These are phyloP conservation scores for Bertia moriformis DNA, from an alignment of 2,329 filamentous ascomycete species.

Conservation along the genomic window DNA sequence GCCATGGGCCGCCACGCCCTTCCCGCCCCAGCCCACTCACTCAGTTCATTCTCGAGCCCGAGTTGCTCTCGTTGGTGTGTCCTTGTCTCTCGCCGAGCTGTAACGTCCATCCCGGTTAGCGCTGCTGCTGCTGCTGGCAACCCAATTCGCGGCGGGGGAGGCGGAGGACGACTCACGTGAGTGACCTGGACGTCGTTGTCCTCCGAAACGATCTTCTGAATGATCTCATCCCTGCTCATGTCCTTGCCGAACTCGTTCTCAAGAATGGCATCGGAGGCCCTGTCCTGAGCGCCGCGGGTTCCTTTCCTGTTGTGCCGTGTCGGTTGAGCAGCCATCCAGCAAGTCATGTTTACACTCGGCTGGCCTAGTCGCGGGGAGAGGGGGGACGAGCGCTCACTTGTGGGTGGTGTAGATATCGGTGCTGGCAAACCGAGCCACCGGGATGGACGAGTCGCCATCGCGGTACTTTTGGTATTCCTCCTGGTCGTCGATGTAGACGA, in stretches of 20 bases:
- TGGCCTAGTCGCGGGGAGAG: conserved; percentile 33
- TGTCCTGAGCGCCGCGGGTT: conserved; percentile 64
- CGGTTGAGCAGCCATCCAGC: conserved; percentile 1
- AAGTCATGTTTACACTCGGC: conserved; percentile 1
- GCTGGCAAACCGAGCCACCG: conserved; percentile 67
- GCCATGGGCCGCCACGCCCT: no score
- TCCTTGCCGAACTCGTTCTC: conserved; percentile 86
- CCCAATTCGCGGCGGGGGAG: neutral
- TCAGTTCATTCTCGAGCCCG: no score
- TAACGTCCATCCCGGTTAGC: no score
- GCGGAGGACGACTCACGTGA: neutral
- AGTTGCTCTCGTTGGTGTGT: conserved; percentile 35
- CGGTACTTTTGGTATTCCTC: conserved; percentile 68
- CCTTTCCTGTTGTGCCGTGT: conserved; percentile 46
- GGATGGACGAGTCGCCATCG: conserved; percentile 59
- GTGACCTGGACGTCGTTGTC: conserved; percentile 54
- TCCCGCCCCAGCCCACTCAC: no score
- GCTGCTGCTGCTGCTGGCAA: no score
- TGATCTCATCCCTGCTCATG: conserved; percentile 72
- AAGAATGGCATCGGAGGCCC: conserved; percentile 59
- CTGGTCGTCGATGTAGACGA: conserved; percentile 42
- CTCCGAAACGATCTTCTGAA: conserved; percentile 69
- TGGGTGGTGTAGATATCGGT: conserved; percentile 86
- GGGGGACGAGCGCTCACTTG: no score
- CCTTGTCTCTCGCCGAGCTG: conserved; percentile 38